Evolutionary conservation across 768 basidiomycete species (phyloP), one percentile per base, ranked within the genome.

Genomic region (Boletus rex-veris): DNA sequence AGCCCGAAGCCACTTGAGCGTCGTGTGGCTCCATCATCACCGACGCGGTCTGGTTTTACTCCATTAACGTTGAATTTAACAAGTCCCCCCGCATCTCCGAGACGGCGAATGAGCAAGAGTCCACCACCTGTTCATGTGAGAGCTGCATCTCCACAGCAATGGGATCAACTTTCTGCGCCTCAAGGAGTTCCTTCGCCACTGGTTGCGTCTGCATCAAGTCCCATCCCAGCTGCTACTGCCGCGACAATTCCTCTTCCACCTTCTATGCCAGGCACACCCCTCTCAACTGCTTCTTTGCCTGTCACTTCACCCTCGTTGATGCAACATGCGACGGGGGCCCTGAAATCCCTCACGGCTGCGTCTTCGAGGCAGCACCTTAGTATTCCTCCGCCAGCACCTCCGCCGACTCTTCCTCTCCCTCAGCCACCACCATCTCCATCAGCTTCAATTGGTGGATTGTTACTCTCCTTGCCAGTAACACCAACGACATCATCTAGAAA

Each of bases 321-420:
- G 5, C 54, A 50, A 18, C 26, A 12, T 10, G 37, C 18, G 30
- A 19, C 49, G 40, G 61, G 46, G 19, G 6, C 15, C 15, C 37
- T 52, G 7, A 69, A 57, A 42, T 37, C 61, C 6, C 38, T 58
- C 15, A 9, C 48, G 26, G 2, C 42, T 33, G 3, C 52, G 18
- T 44, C 68, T 37, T 62, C 70, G 26, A 65, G 70, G 31, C 64
- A 65, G 18, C 66, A 70, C 45, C 57, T 70, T 18, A 21, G 41
- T 12, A 66, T 70, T 11, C 69, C 64, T 36, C 69, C 70, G 0
- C 68, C 64, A 14, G 58, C 61, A n/a, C 69, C 69, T 16, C 69
- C 69, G 5, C 69, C 69, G 3, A 68, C 63, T 33, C 58, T 59
- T 19, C 69, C 69, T 45, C 62, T 72, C 19, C 68, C 68, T 38